Evolutionary conservation across 2,329 filamentous ascomycete genomes (phyloP).

Genomic region (Alternaria burnsii): DNA sequence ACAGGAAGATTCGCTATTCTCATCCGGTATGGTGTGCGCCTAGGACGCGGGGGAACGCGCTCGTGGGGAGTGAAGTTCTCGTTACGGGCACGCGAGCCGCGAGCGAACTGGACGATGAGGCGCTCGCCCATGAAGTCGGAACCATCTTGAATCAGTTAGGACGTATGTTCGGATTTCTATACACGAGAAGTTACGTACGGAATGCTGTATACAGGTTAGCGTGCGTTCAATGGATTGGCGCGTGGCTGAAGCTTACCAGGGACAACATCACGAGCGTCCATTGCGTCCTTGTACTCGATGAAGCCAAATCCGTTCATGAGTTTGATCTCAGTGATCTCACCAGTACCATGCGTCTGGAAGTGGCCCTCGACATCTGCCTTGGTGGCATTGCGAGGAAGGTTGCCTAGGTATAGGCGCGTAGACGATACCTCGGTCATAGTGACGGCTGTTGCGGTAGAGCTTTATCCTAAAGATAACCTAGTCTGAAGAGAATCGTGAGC

Average conservation of each 20-base stretch:
- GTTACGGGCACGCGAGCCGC: slow-evolving; percentile 76
- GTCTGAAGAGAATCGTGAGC: slow-evolving; percentile 47
- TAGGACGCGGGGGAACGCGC: slow-evolving; percentile 78
- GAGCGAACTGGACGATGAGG: slow-evolving; percentile 96
- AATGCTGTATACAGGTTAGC: slow-evolving; percentile 58
- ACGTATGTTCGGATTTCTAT: neutral
- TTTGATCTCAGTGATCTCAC: slow-evolving; percentile 98
- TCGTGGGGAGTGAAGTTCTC: slow-evolving; percentile 70
- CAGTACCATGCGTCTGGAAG: slow-evolving; percentile 94
- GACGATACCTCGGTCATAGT: slow-evolving; percentile 86
- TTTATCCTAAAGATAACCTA: slow-evolving; percentile 38
- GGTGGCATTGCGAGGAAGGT: slow-evolving; percentile 95
- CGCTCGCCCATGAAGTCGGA: slow-evolving; percentile 98
- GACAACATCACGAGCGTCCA: slow-evolving; percentile 98
- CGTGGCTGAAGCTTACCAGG: slow-evolving; percentile 73
- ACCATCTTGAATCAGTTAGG: slow-evolving; percentile 71
- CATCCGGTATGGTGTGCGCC: slow-evolving; percentile 96
- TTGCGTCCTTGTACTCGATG: slow-evolving; percentile 98
- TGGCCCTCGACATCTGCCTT: slow-evolving; percentile 97
- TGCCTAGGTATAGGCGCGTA: slow-evolving; percentile 96
- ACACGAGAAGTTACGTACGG: slow-evolving; percentile 57
- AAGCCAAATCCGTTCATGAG: slow-evolving; percentile 99
- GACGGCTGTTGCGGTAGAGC: slow-evolving; percentile 19
- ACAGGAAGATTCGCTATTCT: slow-evolving; percentile 94
- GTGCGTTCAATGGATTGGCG: slow-evolving; percentile 7